Evolutionary conservation across 2,329 filamentous ascomycete genomes (phyloP), one percentile per base, ranked within the genome.

Genomic region (Cercospora sojina): DNA sequence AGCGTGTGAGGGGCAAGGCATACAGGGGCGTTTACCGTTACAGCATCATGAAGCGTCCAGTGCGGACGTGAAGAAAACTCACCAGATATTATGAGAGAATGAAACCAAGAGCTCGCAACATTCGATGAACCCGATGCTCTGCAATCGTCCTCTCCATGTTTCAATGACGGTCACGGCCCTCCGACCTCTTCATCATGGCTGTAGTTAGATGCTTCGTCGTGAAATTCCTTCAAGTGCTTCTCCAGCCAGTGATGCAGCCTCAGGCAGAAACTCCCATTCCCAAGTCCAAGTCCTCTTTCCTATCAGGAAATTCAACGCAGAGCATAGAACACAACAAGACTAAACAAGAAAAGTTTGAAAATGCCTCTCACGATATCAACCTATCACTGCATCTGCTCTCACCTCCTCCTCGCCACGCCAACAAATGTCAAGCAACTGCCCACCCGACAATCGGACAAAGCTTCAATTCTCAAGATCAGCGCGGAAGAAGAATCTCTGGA

Each of bases 301-400:
- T 16, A 27, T 1, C 47, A 51, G 2, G 7, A 20, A 27, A 8
- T 25, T 51, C 13, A 27, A 23, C 5, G 27, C 29, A 13, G 9
- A 35, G 10, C 32, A 25, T 7, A 23, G n/a, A 43, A 41, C 32
- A n/a, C 12, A 31, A 18, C 16, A 27, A 49, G 20, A 35, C n/a
- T n/a, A 27, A 27, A 20, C 8, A 12, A 16, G 8, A n/a, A 20
- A 9, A 3, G 4, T n/a, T 18, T n/a, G 31, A 27, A 55, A 58
- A 64, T 57, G 29, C 16, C 31, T 16, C 12, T 61, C 32, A 27
- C 38, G 4, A 31, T 71, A 47, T 66, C 61, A 41, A 86, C 84
- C 66, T 86, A 87, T 78, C 85, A 87, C 79, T 91, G 89, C 82
- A 83, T 88, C 75, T 91, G 89, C 83, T 86, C 82, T 55, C 84